phyloP scores from a whole-genome alignment of 768 basidiomycete species.

The Favolaschia claudopus region DNA sequence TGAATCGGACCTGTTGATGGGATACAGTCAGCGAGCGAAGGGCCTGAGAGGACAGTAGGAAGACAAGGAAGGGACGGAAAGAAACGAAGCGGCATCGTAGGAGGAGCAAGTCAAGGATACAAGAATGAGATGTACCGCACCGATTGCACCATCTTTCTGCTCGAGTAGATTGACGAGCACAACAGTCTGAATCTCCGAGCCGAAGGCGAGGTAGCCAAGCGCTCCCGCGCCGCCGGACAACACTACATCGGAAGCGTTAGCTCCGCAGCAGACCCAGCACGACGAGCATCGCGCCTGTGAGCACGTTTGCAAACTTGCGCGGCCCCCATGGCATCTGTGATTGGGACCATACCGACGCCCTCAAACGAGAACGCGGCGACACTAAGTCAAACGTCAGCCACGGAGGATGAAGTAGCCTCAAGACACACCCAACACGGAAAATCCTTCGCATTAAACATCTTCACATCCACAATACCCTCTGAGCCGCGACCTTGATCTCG shows the following conservation, averaged over 20 bases:
- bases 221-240: constrained; percentile 90
- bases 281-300: constrained; percentile 93
- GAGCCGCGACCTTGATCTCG: constrained; percentile 74
- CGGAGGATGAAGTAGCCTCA: constrained; percentile 1
- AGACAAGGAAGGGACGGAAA: background rate
- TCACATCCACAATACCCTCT: constrained; percentile 79
- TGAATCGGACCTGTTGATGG: constrained; percentile 81
- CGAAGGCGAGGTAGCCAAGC: constrained; percentile 89
- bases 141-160: constrained; percentile 86
- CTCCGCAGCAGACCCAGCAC: constrained; percentile 68
- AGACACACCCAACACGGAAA: constrained; percentile 88
- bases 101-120: no score
- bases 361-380: constrained; percentile 99
- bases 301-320: constrained; percentile 85
- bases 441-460: constrained; percentile 87
- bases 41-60: background rate
- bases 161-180: constrained; percentile 93
- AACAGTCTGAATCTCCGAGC: constrained; percentile 87
- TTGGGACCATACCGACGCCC: constrained; percentile 95
- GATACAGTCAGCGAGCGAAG: no score
- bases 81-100: no score
- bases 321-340: constrained; percentile 98
- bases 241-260: constrained; percentile 50
- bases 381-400: no score
- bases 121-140: no score